Base-by-base conservation (phyloP, 306 rosid genomes). In the Dryas alaskensis region DNA sequence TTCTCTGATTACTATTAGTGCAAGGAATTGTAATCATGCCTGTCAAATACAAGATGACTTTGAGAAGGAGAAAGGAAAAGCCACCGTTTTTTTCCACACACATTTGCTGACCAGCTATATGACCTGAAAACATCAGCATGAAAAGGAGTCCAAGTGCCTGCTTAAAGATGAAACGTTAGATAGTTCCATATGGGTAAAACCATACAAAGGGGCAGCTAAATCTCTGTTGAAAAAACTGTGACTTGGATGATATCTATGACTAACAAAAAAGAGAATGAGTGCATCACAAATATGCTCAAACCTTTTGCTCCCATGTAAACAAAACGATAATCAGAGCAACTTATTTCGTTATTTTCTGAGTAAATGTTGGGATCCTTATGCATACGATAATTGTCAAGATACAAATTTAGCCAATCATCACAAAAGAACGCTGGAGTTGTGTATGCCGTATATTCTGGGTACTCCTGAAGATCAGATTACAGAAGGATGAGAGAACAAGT, bases 41-140 rank as follows among this genome's bases (percentile, higher is more conserved):
- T 89, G 92, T 90, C 93, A 80, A 94, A 89, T 69, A 89, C 83
- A 74, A 88, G 92, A 84, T 86, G 94, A 70, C 79, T 74, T 62
- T 89, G 97, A 71, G 91, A 81, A 71, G 99, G 97, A 79, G 91
- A 84, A 47, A 94, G 87, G 60, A 92, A 89, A 82, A 92, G 82
- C 97, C 99, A 94, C 74, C 78, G 84, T 81, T 94, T 94, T 89
- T 84, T 92, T 67, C 99, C 99, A 51, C 90, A 92, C 68, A 92
- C 89, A 83, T 92, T 92, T 73, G 96, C 87, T 39, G 95, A 94
- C 99, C 97, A 94, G 80, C 99, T 94, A 67, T 89, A 92, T 16
- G 99, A 94, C 84, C 95, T 86, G 86, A 92, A 94, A 81, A 92
- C 97, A 81, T 94, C 99, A 61, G 99, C 96, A 66, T 94, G 97